A percentile compares a stretch with the other conserved stretches of the same genome.
Evolutionary conservation across 1,284 basidiomycete genomes (phyloP).

Genomic region (Mycena citricolor): DNA sequence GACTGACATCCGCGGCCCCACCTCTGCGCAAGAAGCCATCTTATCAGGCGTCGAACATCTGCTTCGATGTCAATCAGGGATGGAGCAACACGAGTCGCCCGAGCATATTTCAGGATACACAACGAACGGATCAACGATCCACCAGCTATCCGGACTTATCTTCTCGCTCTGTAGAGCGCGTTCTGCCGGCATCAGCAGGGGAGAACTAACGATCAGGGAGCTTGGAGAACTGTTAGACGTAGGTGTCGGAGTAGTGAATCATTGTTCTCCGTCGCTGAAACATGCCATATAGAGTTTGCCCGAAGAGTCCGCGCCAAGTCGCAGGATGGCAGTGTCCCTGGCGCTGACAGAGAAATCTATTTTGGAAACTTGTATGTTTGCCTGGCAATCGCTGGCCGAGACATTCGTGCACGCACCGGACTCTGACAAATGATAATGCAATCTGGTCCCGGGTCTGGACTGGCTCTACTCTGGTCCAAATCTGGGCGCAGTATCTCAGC

Average conservation of each 20-base stretch:
- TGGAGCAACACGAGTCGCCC: no score
- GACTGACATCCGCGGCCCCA: conserved; percentile 3
- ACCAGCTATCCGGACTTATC: conserved; percentile 18
- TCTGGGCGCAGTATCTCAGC: no score
- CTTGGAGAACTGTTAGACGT: conserved; percentile 26
- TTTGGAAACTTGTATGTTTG: conserved; percentile 26
- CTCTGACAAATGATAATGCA: no score
- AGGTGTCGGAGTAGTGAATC: conserved; percentile 1
- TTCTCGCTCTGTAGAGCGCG: conserved; percentile 14
- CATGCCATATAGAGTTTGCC: conserved; percentile 27
- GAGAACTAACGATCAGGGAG: conserved; percentile 11
- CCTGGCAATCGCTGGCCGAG: conserved; percentile 26
- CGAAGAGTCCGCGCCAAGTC: conserved; percentile 29
- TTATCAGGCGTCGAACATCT: no score
- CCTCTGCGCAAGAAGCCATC: no score
- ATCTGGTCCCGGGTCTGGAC: no score
- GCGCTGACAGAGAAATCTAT: conserved; percentile 29
- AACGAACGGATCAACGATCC: no score
- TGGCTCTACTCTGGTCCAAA: no score
- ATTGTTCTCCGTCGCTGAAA: conserved; percentile 5
- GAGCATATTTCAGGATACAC: no score
- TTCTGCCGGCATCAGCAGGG: conserved; percentile 6
- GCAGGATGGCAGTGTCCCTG: conserved; percentile 27
- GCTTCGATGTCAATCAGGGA: no score
- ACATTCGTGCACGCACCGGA: no score